Evolutionary conservation across 2,329 filamentous ascomycete genomes (phyloP), one percentile per base, ranked within the genome.

Genomic region (Aspergillus pseudoviridinutans): DNA sequence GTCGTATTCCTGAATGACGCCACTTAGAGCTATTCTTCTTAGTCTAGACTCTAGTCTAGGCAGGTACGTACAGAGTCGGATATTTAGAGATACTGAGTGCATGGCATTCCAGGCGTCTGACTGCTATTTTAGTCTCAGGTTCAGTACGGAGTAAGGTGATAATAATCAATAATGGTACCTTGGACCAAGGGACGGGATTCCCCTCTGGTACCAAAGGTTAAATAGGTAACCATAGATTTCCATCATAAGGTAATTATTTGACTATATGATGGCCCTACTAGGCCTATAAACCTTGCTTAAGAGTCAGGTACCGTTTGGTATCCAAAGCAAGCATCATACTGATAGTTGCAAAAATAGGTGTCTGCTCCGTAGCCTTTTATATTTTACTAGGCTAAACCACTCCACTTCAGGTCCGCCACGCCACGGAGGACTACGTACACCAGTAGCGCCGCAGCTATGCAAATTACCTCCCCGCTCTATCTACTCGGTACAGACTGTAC

Each of bases 41-140:
- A 38, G 32, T 61, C 56, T 61, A 58, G 60, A 58, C 58, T 47
- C 32, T 35, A 35, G 32, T 17, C 32, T 14, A 35, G 12, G 12
- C 32, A 35, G 12, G 32, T 14, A 32, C 32, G 12, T 14, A 32
- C 32, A 17, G 32, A 35, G 32, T 3, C 14, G 2, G 32, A 35
- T 35, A 35, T 3, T 35, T 14, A 29, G 9, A 35, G 29, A 32
- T 12, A 12, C 29, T 32, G 29, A 32, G 29, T 32, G 10, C 29
- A 32, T 14, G 12, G 12, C 29, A 14, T 32, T 32, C 12, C 29
- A 5, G 32, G 14, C 6, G 14, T 35, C 4, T 38, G 32, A 17
- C 14, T 38, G 32, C 32, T 38, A 38, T 38, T 38, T 38, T 38
- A 38, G 3, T 38, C 14, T 5, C 32, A 38, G 5, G 14, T 3